phyloP scores from a whole-genome alignment of 2,329 filamentous ascomycete genomes.

The Epichloe bromicola region DNA sequence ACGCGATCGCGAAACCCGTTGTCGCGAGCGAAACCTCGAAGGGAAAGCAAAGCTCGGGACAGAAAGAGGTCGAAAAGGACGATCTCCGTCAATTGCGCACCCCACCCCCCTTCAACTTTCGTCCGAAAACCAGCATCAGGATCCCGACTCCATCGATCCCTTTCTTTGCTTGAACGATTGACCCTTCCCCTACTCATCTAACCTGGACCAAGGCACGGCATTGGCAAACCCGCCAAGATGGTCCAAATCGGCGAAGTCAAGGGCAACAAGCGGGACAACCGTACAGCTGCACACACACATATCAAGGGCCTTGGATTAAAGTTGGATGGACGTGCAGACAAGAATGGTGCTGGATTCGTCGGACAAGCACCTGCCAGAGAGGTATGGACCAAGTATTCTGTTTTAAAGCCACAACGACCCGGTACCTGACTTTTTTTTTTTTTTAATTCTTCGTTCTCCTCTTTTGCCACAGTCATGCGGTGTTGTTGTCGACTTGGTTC shows the following conservation, averaged over 20 bases:
- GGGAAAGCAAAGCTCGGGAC: neutral
- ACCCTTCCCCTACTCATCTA: neutral
- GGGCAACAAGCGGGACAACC: conserved; percentile 85
- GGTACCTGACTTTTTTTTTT: neutral
- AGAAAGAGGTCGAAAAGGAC: neutral
- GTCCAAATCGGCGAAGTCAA: conserved; percentile 91
- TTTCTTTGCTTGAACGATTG: neutral
- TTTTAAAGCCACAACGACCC: conserved; percentile 9
- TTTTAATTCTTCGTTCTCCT: neutral
- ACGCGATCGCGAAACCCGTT: neutral
- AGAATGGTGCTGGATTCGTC: conserved; percentile 70
- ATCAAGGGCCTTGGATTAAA: conserved; percentile 90
- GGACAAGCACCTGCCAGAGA: conserved; percentile 82
- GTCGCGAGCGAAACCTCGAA: neutral
- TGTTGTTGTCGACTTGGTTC: conserved; percentile 90
- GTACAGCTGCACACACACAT: conserved; percentile 93
- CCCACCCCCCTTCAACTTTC: no score
- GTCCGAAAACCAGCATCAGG: no score
- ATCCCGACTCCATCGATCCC: no score
- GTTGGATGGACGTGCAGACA: conserved; percentile 73
- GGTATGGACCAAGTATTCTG: conserved; percentile 33
- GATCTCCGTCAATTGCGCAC: neutral
- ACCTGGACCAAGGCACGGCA: neutral
- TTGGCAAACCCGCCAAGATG: conserved; percentile 39
- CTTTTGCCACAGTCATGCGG: conserved; percentile 60